Evolutionary conservation across 257 asterid species (phyloP), one percentile per base, ranked within the genome.

Genomic region (Jasminum sambac): DNA sequence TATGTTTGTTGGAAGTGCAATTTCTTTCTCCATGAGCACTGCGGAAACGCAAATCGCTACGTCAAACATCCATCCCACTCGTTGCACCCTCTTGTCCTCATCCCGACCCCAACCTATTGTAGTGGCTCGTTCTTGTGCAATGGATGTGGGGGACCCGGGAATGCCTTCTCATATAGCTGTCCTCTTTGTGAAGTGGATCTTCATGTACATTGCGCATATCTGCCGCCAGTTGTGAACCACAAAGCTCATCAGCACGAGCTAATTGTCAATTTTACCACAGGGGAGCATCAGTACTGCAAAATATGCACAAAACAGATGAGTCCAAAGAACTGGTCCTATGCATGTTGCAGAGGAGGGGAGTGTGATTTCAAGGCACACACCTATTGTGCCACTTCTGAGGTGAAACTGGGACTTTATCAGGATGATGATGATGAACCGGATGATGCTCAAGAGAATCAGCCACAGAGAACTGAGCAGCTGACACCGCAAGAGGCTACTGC

Each of bases 21-120:
- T 39, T 89, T 86, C 82, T 86, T 86, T 86, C 88, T 89, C 72
- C 96, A 89, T 43, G 87, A 86, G 16, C 96, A 89, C 70, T 89
- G 92, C 23, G 96, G 89, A 6, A 89, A 89, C 13, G 86, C 90
- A 0, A 81, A 84, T 55, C 81, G 96, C 9, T 84, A 81, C 13
- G 78, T 86, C 23, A 83, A 81, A n/a, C 96, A 89, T 21, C 92
- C 92, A 0, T 77, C 85, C 61, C 92, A 89, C 73, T 7, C 77
- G 4, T 1, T 8, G 7, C 96, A 89, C 77, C 92, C 92, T 16
- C 81, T 89, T 13, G 66, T 86, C 48, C 87, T 89, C 68, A 7
- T 78, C 44, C 86, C 90, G 0, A 67, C 11, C 16, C 92, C 92
- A 30, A 86, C 92, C 71, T 86, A 89, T 69, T 86, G 90, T 84